Conservation (phyloP, 1,284 basidiomycete genomes). For the Apiotrichum montevideense region DNA sequence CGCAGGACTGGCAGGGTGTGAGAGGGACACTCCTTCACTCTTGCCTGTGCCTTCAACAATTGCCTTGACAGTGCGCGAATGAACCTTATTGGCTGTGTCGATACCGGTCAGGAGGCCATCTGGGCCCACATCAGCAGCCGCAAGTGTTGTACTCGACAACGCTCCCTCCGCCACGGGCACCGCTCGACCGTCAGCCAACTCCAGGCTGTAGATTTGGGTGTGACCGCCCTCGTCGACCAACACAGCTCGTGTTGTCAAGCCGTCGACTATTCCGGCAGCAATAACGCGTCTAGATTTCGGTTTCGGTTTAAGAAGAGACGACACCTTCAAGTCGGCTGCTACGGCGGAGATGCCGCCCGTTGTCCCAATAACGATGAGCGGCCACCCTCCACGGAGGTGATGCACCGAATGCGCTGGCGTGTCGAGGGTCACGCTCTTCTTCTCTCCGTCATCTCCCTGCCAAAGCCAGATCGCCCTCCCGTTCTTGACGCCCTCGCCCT, state of each 20-base stretch:
- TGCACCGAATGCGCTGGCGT: conserved; percentile 12
- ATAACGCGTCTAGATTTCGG: conserved; percentile 8
- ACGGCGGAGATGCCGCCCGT: conserved; percentile 5
- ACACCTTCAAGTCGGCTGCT: conserved; percentile 3
- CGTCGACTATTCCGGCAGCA: conserved; percentile 2
- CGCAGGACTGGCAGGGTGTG: conserved; percentile 10
- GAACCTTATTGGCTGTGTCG: conserved; percentile 16
- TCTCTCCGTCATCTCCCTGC: conserved; percentile 37
- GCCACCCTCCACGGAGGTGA: conserved; percentile 7
- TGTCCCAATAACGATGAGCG: conserved; percentile 10
- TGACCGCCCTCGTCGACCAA: conserved; percentile 17
- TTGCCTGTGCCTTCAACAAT: not conserved
- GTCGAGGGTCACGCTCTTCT: conserved; percentile 10
- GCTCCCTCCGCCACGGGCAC: conserved; percentile 13
- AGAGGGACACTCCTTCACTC: conserved; percentile 1
- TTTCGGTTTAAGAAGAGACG: not conserved
- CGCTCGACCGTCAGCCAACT: conserved; percentile 10
- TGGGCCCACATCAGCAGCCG: conserved; percentile 23
- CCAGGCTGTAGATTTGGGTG: conserved; percentile 13
- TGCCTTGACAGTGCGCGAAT: conserved; percentile 7
- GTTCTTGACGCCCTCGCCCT: conserved; percentile 21
- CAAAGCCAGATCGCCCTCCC: conserved; percentile 36
- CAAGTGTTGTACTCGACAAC: conserved; percentile 5
- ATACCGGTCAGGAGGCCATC: conserved; percentile 30
- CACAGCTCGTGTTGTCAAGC: not conserved